These are phyloP conservation scores for Phlegmacium glaucopus DNA, from an alignment of 768 basidiomycete species.

Conservation along the genomic window DNA sequence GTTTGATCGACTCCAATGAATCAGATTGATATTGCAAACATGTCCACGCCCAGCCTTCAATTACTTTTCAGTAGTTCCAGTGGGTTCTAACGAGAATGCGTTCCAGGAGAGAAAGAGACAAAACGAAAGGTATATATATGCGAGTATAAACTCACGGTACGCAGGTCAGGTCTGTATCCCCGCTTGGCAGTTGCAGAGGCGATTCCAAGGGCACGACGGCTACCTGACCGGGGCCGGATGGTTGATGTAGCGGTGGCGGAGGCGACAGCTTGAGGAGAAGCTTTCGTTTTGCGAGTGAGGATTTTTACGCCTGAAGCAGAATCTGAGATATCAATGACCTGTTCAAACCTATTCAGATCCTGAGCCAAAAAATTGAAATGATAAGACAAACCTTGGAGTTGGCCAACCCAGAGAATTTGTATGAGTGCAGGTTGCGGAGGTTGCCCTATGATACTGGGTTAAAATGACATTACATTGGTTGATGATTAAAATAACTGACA, in stretches of 20 bases:
- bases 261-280: conserved; percentile 47
- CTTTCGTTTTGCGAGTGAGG: conserved; percentile 61
- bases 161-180: conserved; percentile 77
- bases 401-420: conserved; percentile 87
- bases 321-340: conserved; percentile 68
- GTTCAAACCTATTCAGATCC: conserved; percentile 4
- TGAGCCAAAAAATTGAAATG: neutral
- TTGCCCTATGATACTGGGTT: conserved; percentile 55
- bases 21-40: conserved; percentile 75
- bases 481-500: conserved; percentile 39
- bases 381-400: conserved; percentile 64
- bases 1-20: conserved; percentile 59
- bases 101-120: conserved; percentile 15
- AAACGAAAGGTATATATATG: conserved; percentile 9
- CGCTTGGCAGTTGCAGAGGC: conserved; percentile 55
- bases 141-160: conserved; percentile 50
- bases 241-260: conserved; percentile 43
- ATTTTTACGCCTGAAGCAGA: conserved; percentile 56
- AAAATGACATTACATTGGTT: too few species aligned
- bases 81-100: conserved; percentile 93
- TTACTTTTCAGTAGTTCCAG: conserved; percentile 59
- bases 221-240: conserved; percentile 67
- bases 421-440: conserved; percentile 84
- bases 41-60: conserved; percentile 94
- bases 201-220: conserved; percentile 67